These are phyloP conservation scores for Chalciporus pseudorubinellus DNA, from an alignment of 768 basidiomycete genomes.

Conservation along the genomic window DNA sequence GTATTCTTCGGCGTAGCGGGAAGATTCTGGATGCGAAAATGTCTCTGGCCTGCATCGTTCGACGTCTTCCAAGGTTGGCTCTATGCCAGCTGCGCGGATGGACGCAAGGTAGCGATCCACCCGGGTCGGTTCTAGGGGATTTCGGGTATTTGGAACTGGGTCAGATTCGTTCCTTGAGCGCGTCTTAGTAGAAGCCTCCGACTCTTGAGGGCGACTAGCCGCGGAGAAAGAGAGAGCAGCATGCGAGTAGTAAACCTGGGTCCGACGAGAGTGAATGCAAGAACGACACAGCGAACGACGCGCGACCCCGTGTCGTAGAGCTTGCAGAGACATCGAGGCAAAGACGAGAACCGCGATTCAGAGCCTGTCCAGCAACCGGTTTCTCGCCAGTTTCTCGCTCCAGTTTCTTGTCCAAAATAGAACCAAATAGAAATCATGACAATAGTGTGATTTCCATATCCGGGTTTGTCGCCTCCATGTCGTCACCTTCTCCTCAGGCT, in stretches of 20 bases:
- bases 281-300: constrained; percentile 19
- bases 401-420: too few relatives aligned
- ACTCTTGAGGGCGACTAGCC: constrained; percentile 4
- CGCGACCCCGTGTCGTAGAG: constrained; percentile 14
- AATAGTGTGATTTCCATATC: too few relatives aligned
- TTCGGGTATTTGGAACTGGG: constrained; percentile 10
- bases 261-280: constrained; percentile 12
- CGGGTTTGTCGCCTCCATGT: too few relatives aligned
- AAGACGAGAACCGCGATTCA: too few relatives aligned
- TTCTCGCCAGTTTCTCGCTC: too few relatives aligned
- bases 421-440: too few relatives aligned
- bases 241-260: constrained; percentile 27
- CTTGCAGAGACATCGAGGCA: constrained; percentile 22
- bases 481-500: too few relatives aligned
- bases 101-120: constrained; percentile 58
- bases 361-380: too few relatives aligned
- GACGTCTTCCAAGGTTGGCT: constrained; percentile 58
- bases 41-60: constrained; percentile 51
- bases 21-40: constrained; percentile 40
- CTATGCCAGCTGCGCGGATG: constrained; percentile 42
- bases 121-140: constrained; percentile 42
- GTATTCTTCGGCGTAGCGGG: constrained; percentile 53
- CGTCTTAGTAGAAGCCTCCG: constrained; percentile 2
- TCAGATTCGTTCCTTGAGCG: constrained; percentile 6
- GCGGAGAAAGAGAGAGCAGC: constrained; percentile 14